These are phyloP conservation scores for Colletotrichum karsti DNA, from an alignment of 2,329 filamentous ascomycete species.

Conservation along the genomic window DNA sequence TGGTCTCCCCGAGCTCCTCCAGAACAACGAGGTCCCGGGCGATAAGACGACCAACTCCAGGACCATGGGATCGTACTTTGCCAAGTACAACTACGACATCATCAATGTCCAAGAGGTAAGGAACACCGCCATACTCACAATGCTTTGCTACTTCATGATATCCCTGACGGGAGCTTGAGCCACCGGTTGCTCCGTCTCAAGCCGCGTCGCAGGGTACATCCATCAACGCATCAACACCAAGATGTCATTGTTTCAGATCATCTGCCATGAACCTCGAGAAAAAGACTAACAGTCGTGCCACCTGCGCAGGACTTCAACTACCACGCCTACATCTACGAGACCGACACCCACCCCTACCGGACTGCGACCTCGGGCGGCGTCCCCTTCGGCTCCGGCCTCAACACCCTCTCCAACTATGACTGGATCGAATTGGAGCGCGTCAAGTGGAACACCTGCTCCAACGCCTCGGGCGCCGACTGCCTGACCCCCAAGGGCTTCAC, in stretches of 20 bases:
- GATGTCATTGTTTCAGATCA: slow-evolving; percentile 10
- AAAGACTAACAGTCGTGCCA: neutral
- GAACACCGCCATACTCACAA: neutral
- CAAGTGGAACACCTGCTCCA: slow-evolving; percentile 68
- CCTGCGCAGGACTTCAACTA: slow-evolving; percentile 53
- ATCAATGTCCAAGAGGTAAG: slow-evolving; percentile 71
- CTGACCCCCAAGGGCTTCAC: slow-evolving; percentile 77
- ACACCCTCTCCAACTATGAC: slow-evolving; percentile 67
- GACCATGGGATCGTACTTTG: slow-evolving; percentile 64
- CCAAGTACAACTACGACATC: slow-evolving; percentile 65
- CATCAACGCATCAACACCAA: neutral
- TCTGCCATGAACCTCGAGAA: neutral
- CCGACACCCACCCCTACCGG: slow-evolving; percentile 66
- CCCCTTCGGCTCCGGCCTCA: slow-evolving; percentile 69
- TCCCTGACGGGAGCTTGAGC: slow-evolving; percentile 2
- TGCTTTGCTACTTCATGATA: neutral
- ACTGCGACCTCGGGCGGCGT: slow-evolving; percentile 73
- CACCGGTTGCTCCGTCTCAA: slow-evolving; percentile 1
- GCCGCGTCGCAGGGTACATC: no score
- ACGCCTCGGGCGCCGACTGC: slow-evolving; percentile 66
- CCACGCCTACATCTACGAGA: slow-evolving; percentile 69
- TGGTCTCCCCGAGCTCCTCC: slow-evolving; percentile 64
- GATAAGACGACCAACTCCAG: slow-evolving; percentile 67
- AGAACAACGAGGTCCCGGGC: slow-evolving; percentile 68
- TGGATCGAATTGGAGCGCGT: slow-evolving; percentile 64